phyloP scores from a whole-genome alignment of 345 rosid species.

The Lagerstroemia speciosa region DNA sequence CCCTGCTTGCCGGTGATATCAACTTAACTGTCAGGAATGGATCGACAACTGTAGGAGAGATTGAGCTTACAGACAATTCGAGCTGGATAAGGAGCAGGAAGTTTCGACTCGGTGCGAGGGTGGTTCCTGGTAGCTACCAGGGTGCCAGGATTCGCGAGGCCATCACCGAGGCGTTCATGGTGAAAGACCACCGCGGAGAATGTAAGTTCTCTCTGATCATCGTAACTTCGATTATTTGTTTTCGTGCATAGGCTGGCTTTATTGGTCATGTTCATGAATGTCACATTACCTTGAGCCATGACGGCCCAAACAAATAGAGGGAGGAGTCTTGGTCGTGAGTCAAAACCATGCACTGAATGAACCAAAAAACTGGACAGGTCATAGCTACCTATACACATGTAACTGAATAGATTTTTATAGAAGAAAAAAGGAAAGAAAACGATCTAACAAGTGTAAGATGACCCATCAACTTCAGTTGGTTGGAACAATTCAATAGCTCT shows the following conservation, averaged over 20 bases:
- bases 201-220: constrained; percentile 49
- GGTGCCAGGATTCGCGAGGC: constrained; percentile 57
- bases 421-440: too few relatives aligned
- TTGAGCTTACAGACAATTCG: constrained; percentile 85
- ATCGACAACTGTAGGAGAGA: constrained; percentile 35
- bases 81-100: constrained; percentile 87
- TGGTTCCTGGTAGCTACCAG: constrained; percentile 36
- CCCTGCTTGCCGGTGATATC: constrained; percentile 75
- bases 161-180: constrained; percentile 61
- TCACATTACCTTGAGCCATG: background rate
- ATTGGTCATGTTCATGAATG: background rate
- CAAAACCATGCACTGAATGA: background rate
- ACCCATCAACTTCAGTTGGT: too few relatives aligned
- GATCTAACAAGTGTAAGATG: too few relatives aligned
- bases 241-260: background rate
- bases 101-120: constrained; percentile 67
- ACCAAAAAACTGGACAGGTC: background rate
- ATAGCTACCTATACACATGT: background rate
- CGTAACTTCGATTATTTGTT: background rate
- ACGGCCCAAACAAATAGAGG: background rate
- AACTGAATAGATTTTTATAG: background rate
- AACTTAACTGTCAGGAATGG: constrained; percentile 48
- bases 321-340: background rate
- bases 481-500: too few relatives aligned
- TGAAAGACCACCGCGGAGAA: constrained; percentile 97